phyloP scores from a whole-genome alignment of 306 rosid species.

The Inga laurina region DNA sequence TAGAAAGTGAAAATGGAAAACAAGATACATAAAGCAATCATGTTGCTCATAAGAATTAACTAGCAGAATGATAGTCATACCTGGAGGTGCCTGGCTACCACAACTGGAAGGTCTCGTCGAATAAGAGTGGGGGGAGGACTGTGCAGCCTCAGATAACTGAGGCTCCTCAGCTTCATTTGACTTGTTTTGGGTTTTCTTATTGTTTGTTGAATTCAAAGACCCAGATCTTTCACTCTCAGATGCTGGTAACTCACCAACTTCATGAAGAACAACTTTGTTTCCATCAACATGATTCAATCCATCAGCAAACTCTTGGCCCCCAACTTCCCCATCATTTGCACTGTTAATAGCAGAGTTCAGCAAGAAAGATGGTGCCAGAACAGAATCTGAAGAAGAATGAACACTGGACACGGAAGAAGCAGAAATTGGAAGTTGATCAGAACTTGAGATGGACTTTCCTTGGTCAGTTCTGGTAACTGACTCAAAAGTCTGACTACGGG shows the following conservation, averaged over 20 bases:
- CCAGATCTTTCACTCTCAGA: slow-evolving; percentile 42
- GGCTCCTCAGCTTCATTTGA: slow-evolving; percentile 41
- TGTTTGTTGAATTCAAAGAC: slow-evolving; percentile 28
- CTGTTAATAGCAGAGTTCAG: slow-evolving; percentile 28
- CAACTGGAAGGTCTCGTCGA: slow-evolving; percentile 40
- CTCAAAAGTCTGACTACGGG: slow-evolving; percentile 32
- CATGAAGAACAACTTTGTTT: slow-evolving; percentile 33
- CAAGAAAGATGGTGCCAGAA: slow-evolving; percentile 37
- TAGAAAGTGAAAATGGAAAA: slow-evolving; percentile 10
- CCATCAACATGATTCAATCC: slow-evolving; percentile 43
- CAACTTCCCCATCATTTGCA: slow-evolving; percentile 42
- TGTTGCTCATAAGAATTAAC: slow-evolving; percentile 24
- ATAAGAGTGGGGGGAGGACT: slow-evolving; percentile 33
- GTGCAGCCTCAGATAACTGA: slow-evolving; percentile 26
- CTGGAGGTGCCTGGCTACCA: slow-evolving; percentile 39
- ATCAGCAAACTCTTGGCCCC: slow-evolving; percentile 35
- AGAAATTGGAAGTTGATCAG: slow-evolving; percentile 42
- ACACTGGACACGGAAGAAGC: slow-evolving; percentile 36
- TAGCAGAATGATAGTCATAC: slow-evolving; percentile 29
- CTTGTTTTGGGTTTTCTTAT: slow-evolving; percentile 32
- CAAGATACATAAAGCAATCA: slow-evolving; percentile 3
- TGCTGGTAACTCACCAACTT: slow-evolving; percentile 38
- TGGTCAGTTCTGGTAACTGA: slow-evolving; percentile 37
- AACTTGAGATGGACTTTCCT: slow-evolving; percentile 40
- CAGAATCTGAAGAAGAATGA: slow-evolving; percentile 49